Conservation (phyloP, 2,329 filamentous ascomycete genomes). For the Sporothrix luriei region DNA sequence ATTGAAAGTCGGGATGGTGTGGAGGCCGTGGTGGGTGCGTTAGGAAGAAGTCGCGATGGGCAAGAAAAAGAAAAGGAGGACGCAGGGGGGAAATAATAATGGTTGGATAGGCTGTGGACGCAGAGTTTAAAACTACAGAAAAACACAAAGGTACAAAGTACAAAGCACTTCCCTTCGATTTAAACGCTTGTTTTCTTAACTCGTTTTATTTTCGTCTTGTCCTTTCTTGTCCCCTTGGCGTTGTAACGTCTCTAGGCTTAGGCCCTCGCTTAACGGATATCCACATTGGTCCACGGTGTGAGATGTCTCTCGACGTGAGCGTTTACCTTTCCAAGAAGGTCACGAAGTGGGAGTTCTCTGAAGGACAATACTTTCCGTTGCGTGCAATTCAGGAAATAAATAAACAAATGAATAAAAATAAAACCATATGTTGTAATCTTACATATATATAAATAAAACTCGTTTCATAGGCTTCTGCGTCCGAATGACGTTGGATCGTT, state of each 20-base stretch:
- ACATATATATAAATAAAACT: no score
- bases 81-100: not conserved
- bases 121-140: not conserved
- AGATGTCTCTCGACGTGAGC: not conserved
- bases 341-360: not conserved
- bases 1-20: slow-evolving; percentile 15
- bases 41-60: slow-evolving; percentile 1
- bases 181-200: slow-evolving; percentile 17
- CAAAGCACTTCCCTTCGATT: not conserved
- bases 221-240: not conserved
- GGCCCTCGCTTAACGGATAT: not conserved
- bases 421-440: no score
- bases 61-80: not conserved
- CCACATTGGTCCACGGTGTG: not conserved
- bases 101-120: not conserved
- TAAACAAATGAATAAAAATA: no score
- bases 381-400: no score
- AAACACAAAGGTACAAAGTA: not conserved
- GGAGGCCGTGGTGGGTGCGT: not conserved
- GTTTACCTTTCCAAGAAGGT: slow-evolving; percentile 14
- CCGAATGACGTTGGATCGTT: not conserved
- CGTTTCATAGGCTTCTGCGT: not conserved
- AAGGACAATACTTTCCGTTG: not conserved
- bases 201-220: not conserved
- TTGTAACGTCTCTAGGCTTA: slow-evolving; percentile 3